Conservation (phyloP, 179 eudicot genomes). For the Silene coronaria region DNA sequence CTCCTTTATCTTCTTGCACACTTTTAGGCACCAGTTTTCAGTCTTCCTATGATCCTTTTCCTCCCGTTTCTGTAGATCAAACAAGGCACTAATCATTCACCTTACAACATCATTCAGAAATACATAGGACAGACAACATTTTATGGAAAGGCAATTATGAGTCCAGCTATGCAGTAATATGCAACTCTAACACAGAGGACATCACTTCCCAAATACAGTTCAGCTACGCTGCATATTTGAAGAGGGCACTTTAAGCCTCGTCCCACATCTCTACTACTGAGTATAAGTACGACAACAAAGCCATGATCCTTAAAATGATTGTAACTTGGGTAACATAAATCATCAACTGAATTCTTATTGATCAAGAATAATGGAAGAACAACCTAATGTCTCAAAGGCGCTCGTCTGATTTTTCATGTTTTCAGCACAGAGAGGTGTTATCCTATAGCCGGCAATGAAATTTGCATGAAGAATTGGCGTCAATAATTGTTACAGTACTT, state of each 20-base stretch:
- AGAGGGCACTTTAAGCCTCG: too few relatives aligned
- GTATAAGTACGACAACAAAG: neutral
- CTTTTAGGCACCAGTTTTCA: constrained; percentile 57
- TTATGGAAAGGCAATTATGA: neutral
- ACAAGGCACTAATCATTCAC: neutral
- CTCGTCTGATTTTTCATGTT: too few relatives aligned
- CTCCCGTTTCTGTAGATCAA: constrained; percentile 51
- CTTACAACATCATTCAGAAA: neutral
- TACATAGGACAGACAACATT: neutral
- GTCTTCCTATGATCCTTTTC: constrained; percentile 52
- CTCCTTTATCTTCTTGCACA: constrained; percentile 74
- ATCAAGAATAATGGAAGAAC: neutral
- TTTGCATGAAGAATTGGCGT: too few relatives aligned
- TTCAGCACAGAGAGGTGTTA: too few relatives aligned
- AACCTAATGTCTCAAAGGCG: neutral
- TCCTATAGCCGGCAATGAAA: too few relatives aligned
- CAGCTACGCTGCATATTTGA: too few relatives aligned
- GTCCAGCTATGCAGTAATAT: neutral
- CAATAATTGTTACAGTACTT: too few relatives aligned
- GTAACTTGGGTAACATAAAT: neutral
- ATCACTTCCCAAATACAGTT: too few relatives aligned
- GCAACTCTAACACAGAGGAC: too few relatives aligned
- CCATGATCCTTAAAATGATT: neutral
- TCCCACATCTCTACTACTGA: too few relatives aligned
- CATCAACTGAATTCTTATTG: neutral